These are phyloP conservation scores for Tulasnella sp. DNA, from an alignment of 768 basidiomycete genomes.

Conservation along the genomic window DNA sequence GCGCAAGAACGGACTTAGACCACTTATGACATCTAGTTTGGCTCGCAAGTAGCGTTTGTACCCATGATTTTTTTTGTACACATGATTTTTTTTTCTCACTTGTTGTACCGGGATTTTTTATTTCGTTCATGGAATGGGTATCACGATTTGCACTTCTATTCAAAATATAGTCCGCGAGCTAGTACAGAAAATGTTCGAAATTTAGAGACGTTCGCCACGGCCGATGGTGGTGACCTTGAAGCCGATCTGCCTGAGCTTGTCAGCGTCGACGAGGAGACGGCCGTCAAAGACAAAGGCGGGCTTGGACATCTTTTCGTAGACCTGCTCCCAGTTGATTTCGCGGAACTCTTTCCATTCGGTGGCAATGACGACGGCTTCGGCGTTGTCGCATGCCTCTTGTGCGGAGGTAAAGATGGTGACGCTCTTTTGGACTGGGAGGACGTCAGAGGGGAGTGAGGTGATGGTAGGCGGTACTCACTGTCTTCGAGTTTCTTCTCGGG, in stretches of 20 bases:
- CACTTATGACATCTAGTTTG: too few relatives aligned
- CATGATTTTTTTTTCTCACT: too few relatives aligned
- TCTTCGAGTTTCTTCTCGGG: constrained; percentile 48
- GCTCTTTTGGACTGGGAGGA: constrained; percentile 63
- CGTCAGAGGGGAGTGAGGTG: not conserved
- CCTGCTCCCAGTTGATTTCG: constrained; percentile 76
- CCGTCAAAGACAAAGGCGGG: constrained; percentile 99
- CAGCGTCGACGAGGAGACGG: constrained; percentile 71
- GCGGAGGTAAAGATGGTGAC: constrained; percentile 68
- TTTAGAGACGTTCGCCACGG: constrained; percentile 31
- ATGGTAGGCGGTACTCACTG: constrained; percentile 38
- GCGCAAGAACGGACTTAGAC: not conserved
- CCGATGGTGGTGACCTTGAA: constrained; percentile 62
- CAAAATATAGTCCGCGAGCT: too few relatives aligned
- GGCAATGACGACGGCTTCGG: constrained; percentile 89
- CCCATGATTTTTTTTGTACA: too few relatives aligned
- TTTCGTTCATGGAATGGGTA: too few relatives aligned
- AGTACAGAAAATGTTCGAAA: not conserved
- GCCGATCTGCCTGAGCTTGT: constrained; percentile 69
- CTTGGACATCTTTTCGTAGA: constrained; percentile 86
- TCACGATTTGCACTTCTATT: too few relatives aligned
- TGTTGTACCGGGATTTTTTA: too few relatives aligned
- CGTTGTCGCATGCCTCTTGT: constrained; percentile 73
- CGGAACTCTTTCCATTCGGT: constrained; percentile 98
- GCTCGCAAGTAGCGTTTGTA: too few relatives aligned